Conservation (phyloP, 2,329 filamentous ascomycete species). For the Fusarium musae region DNA sequence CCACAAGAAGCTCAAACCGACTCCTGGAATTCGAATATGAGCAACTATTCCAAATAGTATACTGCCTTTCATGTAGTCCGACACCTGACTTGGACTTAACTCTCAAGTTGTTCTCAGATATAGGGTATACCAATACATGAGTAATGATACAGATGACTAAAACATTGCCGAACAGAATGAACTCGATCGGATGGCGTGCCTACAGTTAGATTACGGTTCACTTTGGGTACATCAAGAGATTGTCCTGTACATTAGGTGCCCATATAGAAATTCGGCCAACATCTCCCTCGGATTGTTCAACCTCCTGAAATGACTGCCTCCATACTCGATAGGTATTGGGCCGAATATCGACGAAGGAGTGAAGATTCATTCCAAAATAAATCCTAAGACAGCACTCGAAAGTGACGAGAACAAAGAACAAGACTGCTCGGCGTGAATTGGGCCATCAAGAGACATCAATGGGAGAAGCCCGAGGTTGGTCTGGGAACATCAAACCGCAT, state of each 20-base stretch:
- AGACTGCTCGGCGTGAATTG: neutral
- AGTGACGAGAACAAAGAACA: neutral
- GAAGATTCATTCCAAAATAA: neutral
- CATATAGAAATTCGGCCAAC: neutral
- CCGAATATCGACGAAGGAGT: neutral
- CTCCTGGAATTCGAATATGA: neutral
- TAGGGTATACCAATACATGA: neutral
- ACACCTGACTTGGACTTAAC: neutral
- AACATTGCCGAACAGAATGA: neutral
- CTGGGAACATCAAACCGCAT: neutral
- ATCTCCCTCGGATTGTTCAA: neutral
- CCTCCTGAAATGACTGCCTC: neutral
- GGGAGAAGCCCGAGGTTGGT: neutral
- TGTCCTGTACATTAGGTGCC: neutral
- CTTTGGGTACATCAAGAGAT: neutral
- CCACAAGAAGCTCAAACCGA: neutral
- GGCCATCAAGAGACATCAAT: neutral
- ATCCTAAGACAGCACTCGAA: neutral
- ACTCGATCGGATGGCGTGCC: neutral
- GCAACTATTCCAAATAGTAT: neutral
- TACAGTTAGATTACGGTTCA: neutral
- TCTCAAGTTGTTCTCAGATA: neutral
- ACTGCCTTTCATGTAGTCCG: neutral
- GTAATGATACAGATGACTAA: neutral
- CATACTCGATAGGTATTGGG: too few species aligned